These are phyloP conservation scores for Hibiscus tridactylites DNA, from an alignment of 345 rosid genomes.

Conservation along the genomic window DNA sequence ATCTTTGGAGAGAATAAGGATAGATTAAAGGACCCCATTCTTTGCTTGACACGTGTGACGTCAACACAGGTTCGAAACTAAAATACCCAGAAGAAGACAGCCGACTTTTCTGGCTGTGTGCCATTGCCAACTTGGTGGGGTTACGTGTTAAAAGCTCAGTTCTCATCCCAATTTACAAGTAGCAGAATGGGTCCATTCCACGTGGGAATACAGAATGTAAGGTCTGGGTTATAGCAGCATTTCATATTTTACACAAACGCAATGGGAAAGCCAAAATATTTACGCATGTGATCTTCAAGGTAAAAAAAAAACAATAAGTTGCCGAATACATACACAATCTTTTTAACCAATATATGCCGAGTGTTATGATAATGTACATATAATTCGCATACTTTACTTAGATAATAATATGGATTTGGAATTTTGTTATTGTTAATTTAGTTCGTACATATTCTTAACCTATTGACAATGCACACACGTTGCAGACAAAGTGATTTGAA, in stretches of 20 bases:
- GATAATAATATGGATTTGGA: no score
- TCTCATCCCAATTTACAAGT: slow-evolving; percentile 16
- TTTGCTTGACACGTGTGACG: slow-evolving; percentile 18
- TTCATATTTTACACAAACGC: not conserved
- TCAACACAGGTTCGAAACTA: slow-evolving; percentile 3
- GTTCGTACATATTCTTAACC: no score
- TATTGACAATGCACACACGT: no score
- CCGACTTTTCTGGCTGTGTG: slow-evolving; percentile 12
- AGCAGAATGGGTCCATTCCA: slow-evolving; percentile 19
- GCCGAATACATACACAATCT: no score
- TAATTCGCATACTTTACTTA: no score
- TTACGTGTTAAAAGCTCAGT: slow-evolving; percentile 14
- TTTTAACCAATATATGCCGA: no score
- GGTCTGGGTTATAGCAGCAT: slow-evolving; percentile 12
- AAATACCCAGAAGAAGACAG: slow-evolving; percentile 11
- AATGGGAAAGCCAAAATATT: not conserved
- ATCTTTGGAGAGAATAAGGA: not conserved
- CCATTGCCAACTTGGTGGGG: slow-evolving; percentile 11
- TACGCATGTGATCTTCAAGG: no score
- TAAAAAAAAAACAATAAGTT: no score
- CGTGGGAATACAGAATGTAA: slow-evolving; percentile 8
- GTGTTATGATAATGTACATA: no score
- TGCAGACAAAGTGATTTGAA: no score
- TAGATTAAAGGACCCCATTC: not conserved
- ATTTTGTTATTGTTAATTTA: no score